Conservation (phyloP, 2,329 filamentous ascomycete species). For the Fusarium fracticaudum region DNA sequence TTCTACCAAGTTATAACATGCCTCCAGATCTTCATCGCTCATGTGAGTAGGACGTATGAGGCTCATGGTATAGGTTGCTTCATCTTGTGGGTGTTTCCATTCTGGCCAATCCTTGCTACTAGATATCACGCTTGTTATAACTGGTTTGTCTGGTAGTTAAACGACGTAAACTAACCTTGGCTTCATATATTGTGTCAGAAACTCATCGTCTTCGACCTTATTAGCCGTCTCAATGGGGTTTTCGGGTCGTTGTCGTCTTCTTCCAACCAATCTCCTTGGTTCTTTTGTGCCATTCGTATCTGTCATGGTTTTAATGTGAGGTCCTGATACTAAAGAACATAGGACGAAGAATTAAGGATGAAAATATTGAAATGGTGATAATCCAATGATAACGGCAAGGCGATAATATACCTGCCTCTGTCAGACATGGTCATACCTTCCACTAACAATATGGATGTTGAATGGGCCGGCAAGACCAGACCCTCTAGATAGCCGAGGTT, state of each 20-base stretch:
- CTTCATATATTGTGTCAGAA: slow-evolving; percentile 59
- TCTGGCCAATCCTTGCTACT: slow-evolving; percentile 45
- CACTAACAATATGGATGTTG: slow-evolving; percentile 20
- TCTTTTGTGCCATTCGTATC: slow-evolving; percentile 4
- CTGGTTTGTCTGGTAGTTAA: not conserved
- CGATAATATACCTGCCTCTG: not conserved
- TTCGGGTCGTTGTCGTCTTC: slow-evolving; percentile 24
- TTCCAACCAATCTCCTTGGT: slow-evolving; percentile 13
- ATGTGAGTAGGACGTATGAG: slow-evolving; percentile 56
- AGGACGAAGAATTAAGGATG: not conserved
- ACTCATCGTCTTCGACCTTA: slow-evolving; percentile 56
- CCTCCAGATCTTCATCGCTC: slow-evolving; percentile 55
- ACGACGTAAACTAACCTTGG: slow-evolving; percentile 51
- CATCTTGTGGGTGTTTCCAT: slow-evolving; percentile 63
- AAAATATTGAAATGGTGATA: not conserved
- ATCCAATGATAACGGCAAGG: not conserved
- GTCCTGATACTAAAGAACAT: not conserved
- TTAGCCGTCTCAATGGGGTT: slow-evolving; percentile 61
- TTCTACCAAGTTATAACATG: slow-evolving; percentile 68
- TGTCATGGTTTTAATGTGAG: slow-evolving; percentile 12
- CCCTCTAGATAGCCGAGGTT: slow-evolving; percentile 34
- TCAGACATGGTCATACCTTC: not conserved
- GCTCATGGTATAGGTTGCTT: slow-evolving; percentile 53
- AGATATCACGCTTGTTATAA: not conserved
- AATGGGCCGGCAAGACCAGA: not conserved